These are phyloP conservation scores for Magnaporthales sp. DNA, from an alignment of 2,329 filamentous ascomycete genomes.

Conservation along the genomic window DNA sequence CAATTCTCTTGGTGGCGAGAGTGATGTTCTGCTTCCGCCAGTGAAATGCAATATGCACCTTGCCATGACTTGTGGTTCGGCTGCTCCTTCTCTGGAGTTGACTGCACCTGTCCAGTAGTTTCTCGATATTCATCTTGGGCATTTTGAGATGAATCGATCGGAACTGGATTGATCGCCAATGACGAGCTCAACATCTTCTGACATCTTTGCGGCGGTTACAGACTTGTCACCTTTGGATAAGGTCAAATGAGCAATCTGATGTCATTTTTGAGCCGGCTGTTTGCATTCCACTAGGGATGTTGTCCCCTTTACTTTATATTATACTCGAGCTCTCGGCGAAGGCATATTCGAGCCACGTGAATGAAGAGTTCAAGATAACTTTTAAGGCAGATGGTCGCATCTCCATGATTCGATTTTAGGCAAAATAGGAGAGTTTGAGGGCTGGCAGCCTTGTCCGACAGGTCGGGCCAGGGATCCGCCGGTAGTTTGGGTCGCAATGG, in stretches of 20 bases:
- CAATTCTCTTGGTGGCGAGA: too few species aligned
- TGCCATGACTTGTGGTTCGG: not conserved
- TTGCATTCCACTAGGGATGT: not conserved
- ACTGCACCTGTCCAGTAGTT: too few species aligned
- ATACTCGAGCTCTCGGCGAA: not conserved
- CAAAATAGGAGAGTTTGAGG: conserved; percentile 1
- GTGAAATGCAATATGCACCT: not conserved
- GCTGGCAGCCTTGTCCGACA: not conserved
- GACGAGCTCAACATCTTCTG: not conserved
- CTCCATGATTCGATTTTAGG: conserved; percentile 2
- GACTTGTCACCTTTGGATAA: too few species aligned
- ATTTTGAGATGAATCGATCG: too few species aligned
- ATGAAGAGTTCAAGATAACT: too few species aligned
- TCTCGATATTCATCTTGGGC: too few species aligned
- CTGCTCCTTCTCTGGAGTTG: not conserved
- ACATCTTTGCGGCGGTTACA: too few species aligned
- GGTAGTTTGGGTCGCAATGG: not conserved
- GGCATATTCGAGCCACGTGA: too few species aligned
- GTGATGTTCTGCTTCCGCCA: not conserved
- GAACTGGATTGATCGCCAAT: not conserved
- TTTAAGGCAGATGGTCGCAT: not conserved
- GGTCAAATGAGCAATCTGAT: not conserved
- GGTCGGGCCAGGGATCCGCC: not conserved
- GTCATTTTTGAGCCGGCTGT: too few species aligned
- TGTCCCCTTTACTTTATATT: not conserved